These are phyloP conservation scores for Debaryomyces sp. DNA, from an alignment of 1,139 yeast species.

Conservation along the genomic window DNA sequence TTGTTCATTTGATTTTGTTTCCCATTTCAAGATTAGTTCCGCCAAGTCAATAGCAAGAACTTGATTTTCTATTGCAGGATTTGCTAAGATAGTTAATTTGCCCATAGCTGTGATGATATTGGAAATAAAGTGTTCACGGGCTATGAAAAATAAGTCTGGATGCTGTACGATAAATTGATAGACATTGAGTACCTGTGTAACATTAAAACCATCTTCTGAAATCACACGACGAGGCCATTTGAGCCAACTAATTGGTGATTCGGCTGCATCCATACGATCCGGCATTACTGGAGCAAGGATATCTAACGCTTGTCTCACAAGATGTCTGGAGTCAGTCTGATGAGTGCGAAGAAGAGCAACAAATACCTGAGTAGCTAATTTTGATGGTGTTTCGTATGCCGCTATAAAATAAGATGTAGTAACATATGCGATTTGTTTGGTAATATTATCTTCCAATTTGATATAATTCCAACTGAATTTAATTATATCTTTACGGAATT, in stretches of 20 bases:
- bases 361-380: constrained; percentile 88
- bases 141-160: constrained; percentile 79
- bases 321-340: constrained; percentile 79
- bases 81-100: constrained; percentile 78
- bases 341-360: constrained; percentile 86
- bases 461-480: constrained; percentile 95
- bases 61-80: constrained; percentile 82
- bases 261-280: constrained; percentile 60
- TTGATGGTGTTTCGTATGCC: constrained; percentile 86
- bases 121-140: constrained; percentile 87
- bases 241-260: constrained; percentile 76
- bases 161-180: constrained; percentile 90
- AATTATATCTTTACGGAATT: constrained; percentile 82
- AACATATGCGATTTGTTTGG: constrained; percentile 93
- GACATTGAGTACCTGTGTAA: constrained; percentile 82
- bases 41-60: constrained; percentile 87
- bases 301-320: constrained; percentile 88
- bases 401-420: constrained; percentile 86
- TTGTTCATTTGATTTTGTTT: constrained; percentile 45
- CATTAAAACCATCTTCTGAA: constrained; percentile 85
- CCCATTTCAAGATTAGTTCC: constrained; percentile 87
- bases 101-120: constrained; percentile 96
- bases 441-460: constrained; percentile 83
- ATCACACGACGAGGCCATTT: constrained; percentile 94
- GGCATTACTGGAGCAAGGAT: constrained; percentile 88